Base-by-base conservation (phyloP, 371 early-diverging fungal species). In the Lichtheimia ornata region DNA sequence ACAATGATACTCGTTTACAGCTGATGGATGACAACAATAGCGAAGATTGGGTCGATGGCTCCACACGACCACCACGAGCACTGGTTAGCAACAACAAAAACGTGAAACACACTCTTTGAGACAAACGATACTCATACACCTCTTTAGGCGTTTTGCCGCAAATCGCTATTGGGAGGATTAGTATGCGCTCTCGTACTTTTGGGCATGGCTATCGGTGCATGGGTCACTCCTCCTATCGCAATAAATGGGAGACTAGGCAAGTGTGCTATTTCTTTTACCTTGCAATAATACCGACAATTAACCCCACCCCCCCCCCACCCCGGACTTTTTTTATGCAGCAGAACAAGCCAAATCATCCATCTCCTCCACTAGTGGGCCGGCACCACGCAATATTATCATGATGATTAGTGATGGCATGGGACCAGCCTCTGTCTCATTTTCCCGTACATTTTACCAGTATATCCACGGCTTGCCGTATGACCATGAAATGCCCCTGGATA, bases 391-490 rank as follows among this genome's bases (percentile, higher is more conserved):
- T 66, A 88, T 95, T 22, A 91, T 96, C 54, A 70, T 95, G 76
- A 92, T 95, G 93, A 85, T 96, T 13, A 90, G 92, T 25, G 96
- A 96, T 63, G 95, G 92, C 7, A 89, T 93, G 65, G 95, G 96
- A 1, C 95, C 95, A 1, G 93, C 97, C 3, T 92, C 92, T 0
- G 88, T 94, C 60, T 90, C 94, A 0, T 84, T 93, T 77, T 91
- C 91, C 6, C 84, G 95, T n/a, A 80, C 87, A 47, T 94, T 78
- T 63, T 71, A 85, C 56, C 85, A 86, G 58, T 83, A 82, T 56
- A 66, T 80, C 25, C 66, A 85, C 60, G 67, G 78, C 13, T 30
- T 76, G 4, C 64, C 84, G 5, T 69, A 65, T 47, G 71, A 66
- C 49, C 57, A 76, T 45, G 28, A 64, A 40, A 68, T 81, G 17